These are phyloP conservation scores for Pterulicium gracile DNA, from an alignment of 1,284 basidiomycete species.

Conservation along the genomic window DNA sequence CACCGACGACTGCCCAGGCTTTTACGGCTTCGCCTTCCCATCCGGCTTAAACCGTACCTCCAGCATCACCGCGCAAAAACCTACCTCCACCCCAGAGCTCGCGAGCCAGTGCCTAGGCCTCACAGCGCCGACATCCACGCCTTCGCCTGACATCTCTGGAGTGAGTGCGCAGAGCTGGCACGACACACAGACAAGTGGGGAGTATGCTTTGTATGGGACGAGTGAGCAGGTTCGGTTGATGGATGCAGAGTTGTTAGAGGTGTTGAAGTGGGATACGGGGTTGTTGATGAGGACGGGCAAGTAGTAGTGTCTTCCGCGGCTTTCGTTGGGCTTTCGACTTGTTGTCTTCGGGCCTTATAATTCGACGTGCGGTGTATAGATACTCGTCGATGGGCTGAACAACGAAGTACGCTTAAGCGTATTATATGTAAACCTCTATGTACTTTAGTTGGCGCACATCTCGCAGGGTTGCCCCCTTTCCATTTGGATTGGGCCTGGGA, in stretches of 20 bases:
- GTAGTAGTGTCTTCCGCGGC: too few relatives aligned
- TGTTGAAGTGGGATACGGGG: not conserved
- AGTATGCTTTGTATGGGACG: not conserved
- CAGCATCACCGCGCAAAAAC: constrained; percentile 17
- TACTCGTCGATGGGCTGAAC: too few relatives aligned
- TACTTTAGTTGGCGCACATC: too few relatives aligned
- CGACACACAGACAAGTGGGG: not conserved
- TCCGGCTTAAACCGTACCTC: constrained; percentile 17
- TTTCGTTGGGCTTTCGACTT: too few relatives aligned
- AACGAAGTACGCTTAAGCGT: too few relatives aligned
- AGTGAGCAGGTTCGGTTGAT: not conserved
- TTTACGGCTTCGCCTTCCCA: constrained; percentile 19
- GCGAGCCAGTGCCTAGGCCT: constrained; percentile 16
- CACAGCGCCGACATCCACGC: constrained; percentile 17
- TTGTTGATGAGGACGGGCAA: too few relatives aligned
- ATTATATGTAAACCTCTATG: too few relatives aligned
- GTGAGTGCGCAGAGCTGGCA: not conserved
- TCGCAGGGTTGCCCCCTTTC: too few relatives aligned
- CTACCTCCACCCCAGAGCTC: constrained; percentile 14
- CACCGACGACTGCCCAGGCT: constrained; percentile 17
- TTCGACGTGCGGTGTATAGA: too few relatives aligned
- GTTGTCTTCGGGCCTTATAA: too few relatives aligned
- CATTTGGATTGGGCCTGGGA: too few relatives aligned
- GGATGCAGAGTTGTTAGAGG: not conserved
- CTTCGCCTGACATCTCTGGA: constrained; percentile 2